Percentiles rank a stretch among this genome's conserved stretches.
These are phyloP conservation scores for Fremontodendron californicum DNA, from an alignment of 345 rosid genomes.

Conservation along the genomic window DNA sequence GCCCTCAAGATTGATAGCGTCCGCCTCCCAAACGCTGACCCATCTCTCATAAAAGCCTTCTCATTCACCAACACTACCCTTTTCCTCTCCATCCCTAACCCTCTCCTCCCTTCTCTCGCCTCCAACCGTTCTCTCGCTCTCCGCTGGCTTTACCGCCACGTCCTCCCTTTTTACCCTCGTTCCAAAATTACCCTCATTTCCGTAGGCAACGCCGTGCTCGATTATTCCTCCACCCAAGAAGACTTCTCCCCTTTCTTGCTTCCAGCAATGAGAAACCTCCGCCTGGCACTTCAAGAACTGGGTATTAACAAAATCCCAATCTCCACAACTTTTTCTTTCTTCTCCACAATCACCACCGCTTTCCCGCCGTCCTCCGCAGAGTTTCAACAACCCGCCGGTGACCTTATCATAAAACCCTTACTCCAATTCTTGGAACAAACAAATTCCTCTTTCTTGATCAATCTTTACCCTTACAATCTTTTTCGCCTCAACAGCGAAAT, in stretches of 20 bases:
- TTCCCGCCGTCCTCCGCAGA: conserved; percentile 74
- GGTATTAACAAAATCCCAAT: conserved; percentile 56
- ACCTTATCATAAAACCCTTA: conserved; percentile 55
- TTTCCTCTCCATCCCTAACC: conserved; percentile 74
- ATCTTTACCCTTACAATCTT: conserved; percentile 75
- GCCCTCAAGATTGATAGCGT: conserved; percentile 46
- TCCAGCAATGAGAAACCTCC: conserved; percentile 61
- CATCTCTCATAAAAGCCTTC: conserved; percentile 62
- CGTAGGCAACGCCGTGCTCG: conserved; percentile 65
- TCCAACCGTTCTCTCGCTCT: conserved; percentile 65
- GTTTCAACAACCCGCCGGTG: conserved; percentile 63
- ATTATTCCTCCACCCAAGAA: conserved; percentile 28
- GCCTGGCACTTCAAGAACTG: conserved; percentile 49
- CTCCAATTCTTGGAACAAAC: conserved; percentile 60
- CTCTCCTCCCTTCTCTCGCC: conserved; percentile 57
- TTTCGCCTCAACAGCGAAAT: conserved; percentile 59
- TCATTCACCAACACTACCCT: conserved; percentile 72
- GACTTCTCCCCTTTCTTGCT: conserved; percentile 44
- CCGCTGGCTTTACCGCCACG: conserved; percentile 64
- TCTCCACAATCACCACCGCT: conserved; percentile 52
- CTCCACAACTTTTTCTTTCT: conserved; percentile 81
- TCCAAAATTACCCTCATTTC: conserved; percentile 66
- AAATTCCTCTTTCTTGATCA: conserved; percentile 71
- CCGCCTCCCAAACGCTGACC: conserved; percentile 59
- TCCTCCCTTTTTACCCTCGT: conserved; percentile 77